Base-by-base conservation (phyloP, 331 rosid species). In the Erythrophleum ivorense region DNA sequence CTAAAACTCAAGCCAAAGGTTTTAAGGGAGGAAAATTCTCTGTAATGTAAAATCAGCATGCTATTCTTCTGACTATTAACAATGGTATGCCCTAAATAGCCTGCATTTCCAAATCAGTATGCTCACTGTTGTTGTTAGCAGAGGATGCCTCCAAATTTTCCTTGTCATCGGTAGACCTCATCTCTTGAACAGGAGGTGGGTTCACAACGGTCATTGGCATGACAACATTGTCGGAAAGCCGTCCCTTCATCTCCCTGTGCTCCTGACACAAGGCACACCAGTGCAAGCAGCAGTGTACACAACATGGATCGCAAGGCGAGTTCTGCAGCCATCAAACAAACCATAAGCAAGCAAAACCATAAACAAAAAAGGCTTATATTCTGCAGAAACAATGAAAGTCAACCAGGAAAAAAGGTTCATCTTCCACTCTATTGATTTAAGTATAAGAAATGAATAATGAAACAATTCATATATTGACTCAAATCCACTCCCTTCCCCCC, bases 261-360 rank as follows among this genome's bases (percentile, higher is more conserved):
- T 96, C 98, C 81, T 94, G 97, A 84, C 99, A 96, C 83, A 96
- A 68, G 86, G 98, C 99, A n/a, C 98, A 93, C 96, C 97, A 90
- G 85, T 95, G 98, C 80, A 88, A 80, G 88, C 97, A 96, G 88
- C 99, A 96, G 76, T 96, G 97, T 46, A 92, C 96, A 90, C 91
- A 77, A 88, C 99, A 95, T 31, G 97, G 97, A 66, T 92, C 94
- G 52, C 97, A 92, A 0, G 97, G 99, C 13, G 96, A 88, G 87
- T 95, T 89, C 97, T 95, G 85, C 91, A 84, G 34, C 60, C 80
- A 85, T 15, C 58, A 58, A 54, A 40, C 53, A 75, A 13, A 12
- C 4, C 19, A 59, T 21, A 62, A 24, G 67, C 33, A 12, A 18
- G 43, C 68, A 62, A 62, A 5, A 60, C 29, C 67, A 60, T 29